A percentile compares a stretch with the other conserved stretches of the same genome.
These are phyloP conservation scores for Colletotrichum noveboracense DNA, from an alignment of 2,329 filamentous ascomycete genomes.

Conservation along the genomic window DNA sequence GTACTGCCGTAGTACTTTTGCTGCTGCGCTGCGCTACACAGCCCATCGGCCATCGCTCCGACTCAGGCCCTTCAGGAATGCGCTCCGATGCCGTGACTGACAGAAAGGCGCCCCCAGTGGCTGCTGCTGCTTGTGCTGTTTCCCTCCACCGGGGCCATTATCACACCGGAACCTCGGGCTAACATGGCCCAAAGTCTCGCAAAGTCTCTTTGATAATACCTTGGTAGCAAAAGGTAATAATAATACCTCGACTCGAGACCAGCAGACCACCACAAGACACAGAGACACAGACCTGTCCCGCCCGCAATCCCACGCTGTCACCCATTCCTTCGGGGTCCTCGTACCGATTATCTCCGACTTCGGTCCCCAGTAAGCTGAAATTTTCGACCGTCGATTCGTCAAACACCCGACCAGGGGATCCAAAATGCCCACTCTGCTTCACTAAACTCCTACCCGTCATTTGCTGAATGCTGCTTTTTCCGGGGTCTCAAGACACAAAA, in stretches of 20 bases:
- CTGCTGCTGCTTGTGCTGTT: not conserved
- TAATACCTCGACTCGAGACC: not conserved
- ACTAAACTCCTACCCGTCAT: not conserved
- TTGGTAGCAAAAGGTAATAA: not conserved
- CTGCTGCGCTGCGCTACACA: not conserved
- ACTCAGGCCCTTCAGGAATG: not conserved
- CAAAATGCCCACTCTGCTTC: not conserved
- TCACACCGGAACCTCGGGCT: not conserved
- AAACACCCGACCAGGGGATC: not conserved
- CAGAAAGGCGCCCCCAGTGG: not conserved
- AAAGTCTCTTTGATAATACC: not conserved
- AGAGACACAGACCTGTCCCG: not conserved
- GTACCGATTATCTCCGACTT: constrained; percentile 23
- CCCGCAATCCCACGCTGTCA: not conserved
- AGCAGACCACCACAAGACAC: not conserved
- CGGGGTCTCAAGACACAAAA: not conserved
- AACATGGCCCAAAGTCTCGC: not conserved
- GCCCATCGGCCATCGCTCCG: not conserved
- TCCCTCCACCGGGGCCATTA: not conserved
- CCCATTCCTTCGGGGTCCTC: constrained; percentile 12
- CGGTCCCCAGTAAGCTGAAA: constrained; percentile 21
- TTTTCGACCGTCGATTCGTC: constrained; percentile 13
- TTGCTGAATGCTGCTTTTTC: not conserved
- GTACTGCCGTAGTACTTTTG: not conserved
- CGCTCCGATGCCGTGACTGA: not conserved